Evolutionary conservation across 331 rosid genomes (phyloP).

Genomic region (Erythrophleum ivorense): DNA sequence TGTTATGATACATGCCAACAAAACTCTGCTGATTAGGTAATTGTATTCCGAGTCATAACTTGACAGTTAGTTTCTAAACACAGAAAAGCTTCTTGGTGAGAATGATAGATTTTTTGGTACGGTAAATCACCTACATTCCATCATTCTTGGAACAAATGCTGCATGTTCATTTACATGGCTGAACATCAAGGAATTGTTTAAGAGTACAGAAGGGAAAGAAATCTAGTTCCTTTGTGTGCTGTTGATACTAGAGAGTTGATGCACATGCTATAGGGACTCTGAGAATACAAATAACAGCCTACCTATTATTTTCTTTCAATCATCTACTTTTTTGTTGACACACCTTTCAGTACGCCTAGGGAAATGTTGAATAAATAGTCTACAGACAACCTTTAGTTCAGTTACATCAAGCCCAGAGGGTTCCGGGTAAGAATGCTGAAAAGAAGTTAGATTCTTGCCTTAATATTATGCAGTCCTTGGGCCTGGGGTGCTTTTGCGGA

Average conservation of each 20-base stretch:
- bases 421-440: constrained; percentile 5
- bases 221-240: constrained; percentile 10
- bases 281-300: constrained; percentile 22
- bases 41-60: constrained; percentile 31
- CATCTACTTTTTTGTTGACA: constrained; percentile 14
- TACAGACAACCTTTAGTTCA: constrained; percentile 24
- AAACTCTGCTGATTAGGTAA: constrained; percentile 34
- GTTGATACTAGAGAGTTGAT: constrained; percentile 20
- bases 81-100: constrained; percentile 21
- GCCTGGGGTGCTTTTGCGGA: constrained; percentile 18
- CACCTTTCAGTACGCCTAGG: constrained; percentile 19
- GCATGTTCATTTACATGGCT: constrained; percentile 31
- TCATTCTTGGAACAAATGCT: constrained; percentile 33
- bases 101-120: constrained; percentile 14
- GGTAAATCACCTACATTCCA: not conserved
- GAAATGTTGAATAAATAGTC: constrained; percentile 12
- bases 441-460: constrained; percentile 19
- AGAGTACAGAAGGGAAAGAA: constrained; percentile 10
- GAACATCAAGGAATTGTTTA: constrained; percentile 17
- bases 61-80: constrained; percentile 23
- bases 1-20: constrained; percentile 2
- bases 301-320: constrained; percentile 11
- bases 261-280: constrained; percentile 18
- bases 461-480: constrained; percentile 9
- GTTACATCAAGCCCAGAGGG: not conserved